phyloP scores from a whole-genome alignment of 805 yeast species.

The Metschnikowia continentalis region DNA sequence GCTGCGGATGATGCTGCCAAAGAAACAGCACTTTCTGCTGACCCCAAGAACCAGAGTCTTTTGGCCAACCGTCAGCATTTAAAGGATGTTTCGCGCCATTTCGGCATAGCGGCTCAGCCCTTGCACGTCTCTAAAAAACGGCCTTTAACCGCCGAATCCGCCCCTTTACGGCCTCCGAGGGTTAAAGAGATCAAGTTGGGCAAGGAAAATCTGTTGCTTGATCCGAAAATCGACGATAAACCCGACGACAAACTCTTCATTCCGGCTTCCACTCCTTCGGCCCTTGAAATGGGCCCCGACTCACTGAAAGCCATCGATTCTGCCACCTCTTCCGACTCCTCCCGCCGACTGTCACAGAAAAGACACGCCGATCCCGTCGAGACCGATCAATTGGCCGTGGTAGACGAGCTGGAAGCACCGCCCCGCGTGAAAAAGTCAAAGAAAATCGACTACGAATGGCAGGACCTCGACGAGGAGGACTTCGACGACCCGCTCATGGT shows the following conservation, averaged over 20 bases:
- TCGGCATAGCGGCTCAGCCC: conserved; percentile 18
- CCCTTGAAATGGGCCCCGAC: neutral
- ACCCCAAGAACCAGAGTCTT: neutral
- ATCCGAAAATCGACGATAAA: neutral
- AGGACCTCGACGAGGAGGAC: conserved; percentile 69
- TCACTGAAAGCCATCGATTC: neutral
- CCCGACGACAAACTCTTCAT: neutral
- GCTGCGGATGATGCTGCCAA: neutral
- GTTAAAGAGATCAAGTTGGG: conserved; percentile 8
- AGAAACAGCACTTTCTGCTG: neutral
- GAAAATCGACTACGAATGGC: conserved; percentile 53
- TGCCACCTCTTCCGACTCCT: neutral
- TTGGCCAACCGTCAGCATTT: conserved; percentile 19
- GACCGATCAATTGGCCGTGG: neutral
- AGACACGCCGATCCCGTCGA: conserved; percentile 41
- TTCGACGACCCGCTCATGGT: conserved; percentile 79
- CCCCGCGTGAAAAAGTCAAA: conserved; percentile 33
- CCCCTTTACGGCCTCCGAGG: conserved; percentile 20
- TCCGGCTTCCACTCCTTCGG: neutral
- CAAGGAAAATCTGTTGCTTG: neutral
- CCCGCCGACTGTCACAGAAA: conserved; percentile 41
- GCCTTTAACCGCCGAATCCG: conserved; percentile 35
- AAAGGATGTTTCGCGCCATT: conserved; percentile 39
- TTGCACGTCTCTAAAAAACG: conserved; percentile 20
- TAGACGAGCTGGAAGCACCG: conserved; percentile 6